Conservation (phyloP, 2,329 filamentous ascomycete genomes). For the Xylaria sp. region DNA sequence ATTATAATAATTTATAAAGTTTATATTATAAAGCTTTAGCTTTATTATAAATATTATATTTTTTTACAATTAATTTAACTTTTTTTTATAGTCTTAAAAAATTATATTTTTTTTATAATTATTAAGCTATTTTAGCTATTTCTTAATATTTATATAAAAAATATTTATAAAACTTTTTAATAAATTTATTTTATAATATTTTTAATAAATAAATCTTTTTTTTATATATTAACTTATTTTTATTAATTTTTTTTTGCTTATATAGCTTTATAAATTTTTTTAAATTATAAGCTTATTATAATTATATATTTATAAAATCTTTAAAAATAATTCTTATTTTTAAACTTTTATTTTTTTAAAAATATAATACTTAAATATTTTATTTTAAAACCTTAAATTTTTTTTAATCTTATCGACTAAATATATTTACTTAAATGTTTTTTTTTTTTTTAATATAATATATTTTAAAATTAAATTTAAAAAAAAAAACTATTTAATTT, state of each 20-base stretch:
- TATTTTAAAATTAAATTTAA: too few relatives aligned
- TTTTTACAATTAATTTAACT: conserved; percentile 2
- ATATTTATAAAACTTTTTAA: background rate
- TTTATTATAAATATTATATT: conserved; percentile 17
- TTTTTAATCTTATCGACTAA: too few relatives aligned
- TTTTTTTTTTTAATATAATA: too few relatives aligned
- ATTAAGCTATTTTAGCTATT: background rate
- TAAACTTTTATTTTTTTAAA: conserved; percentile 7
- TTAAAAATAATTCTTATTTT: background rate
- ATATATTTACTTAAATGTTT: too few relatives aligned
- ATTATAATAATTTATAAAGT: conserved; percentile 8
- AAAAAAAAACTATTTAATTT: too few relatives aligned
- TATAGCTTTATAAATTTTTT: background rate
- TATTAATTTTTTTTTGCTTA: background rate
- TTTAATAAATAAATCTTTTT: background rate
- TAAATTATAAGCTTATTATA: too few relatives aligned
- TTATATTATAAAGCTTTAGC: conserved; percentile 7
- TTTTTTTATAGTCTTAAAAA: conserved; percentile 14
- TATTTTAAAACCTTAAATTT: conserved; percentile 8
- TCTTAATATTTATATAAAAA: too few relatives aligned
- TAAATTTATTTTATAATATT: background rate
- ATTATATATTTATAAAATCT: too few relatives aligned
- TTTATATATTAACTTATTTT: background rate
- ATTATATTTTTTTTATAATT: conserved; percentile 8
- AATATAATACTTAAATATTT: conserved; percentile 17